Evolutionary conservation across 331 rosid species (phyloP).

Genomic region (Saraca asoca): DNA sequence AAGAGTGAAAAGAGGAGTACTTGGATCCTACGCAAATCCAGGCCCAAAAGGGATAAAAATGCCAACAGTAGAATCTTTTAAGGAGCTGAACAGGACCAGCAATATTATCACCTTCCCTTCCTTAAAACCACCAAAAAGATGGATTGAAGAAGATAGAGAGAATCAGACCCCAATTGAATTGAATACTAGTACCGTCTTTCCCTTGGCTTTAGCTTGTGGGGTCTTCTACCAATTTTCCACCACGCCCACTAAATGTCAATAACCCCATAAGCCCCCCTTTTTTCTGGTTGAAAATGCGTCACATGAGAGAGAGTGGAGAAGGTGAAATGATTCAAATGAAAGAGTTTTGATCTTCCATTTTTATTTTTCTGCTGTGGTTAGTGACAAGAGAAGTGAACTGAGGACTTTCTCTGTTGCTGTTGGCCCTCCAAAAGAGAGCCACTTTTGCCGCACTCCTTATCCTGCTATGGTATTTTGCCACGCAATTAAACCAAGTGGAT

Average conservation of each 20-base stretch:
- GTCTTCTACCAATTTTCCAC: constrained; percentile 47
- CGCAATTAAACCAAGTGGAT: neutral
- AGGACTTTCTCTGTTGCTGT: neutral
- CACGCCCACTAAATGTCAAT: constrained; percentile 56
- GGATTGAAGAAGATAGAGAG: constrained; percentile 30
- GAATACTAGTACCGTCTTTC: constrained; percentile 26
- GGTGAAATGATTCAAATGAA: constrained; percentile 4
- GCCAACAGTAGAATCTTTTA: constrained; percentile 34
- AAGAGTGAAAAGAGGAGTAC: constrained; percentile 47
- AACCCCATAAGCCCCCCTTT: constrained; percentile 38
- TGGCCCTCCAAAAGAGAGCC: neutral
- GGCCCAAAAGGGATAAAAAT: constrained; percentile 38
- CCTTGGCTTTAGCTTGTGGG: constrained; percentile 46
- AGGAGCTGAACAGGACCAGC: neutral
- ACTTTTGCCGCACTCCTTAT: neutral
- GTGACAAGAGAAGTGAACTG: neutral
- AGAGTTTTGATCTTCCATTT: constrained; percentile 14
- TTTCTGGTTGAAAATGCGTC: constrained; percentile 47
- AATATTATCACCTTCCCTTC: constrained; percentile 15
- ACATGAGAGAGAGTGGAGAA: constrained; percentile 3
- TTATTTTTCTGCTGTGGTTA: neutral
- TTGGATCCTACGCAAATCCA: constrained; percentile 59
- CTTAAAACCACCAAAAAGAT: constrained; percentile 39
- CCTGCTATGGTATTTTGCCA: constrained; percentile 9
- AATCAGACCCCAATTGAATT: constrained; percentile 37